phyloP scores from a whole-genome alignment of 768 basidiomycete species.

The Cystobasidium ongulense region DNA sequence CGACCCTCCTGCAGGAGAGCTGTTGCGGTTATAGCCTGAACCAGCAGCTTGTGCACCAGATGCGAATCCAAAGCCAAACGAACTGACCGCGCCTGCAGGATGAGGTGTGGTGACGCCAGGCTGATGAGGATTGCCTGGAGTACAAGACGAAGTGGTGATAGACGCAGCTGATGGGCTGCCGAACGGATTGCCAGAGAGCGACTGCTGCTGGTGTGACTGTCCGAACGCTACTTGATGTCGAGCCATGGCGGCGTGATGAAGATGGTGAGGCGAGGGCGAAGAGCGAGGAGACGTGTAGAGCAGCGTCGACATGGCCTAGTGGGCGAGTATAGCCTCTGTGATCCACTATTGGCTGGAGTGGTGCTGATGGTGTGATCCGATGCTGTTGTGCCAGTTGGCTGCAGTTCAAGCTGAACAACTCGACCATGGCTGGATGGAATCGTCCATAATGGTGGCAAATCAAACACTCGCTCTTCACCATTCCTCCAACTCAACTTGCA shows the following conservation, averaged over 20 bases:
- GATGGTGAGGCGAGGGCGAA: background rate
- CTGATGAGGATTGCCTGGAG: background rate
- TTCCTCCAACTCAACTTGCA: too few species aligned
- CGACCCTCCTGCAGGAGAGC: background rate
- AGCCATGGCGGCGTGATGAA: background rate
- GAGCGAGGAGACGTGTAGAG: constrained; percentile 25
- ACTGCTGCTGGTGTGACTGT: background rate
- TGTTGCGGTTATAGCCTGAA: background rate
- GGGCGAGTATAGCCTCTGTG: too few species aligned
- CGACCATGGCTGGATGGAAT: too few species aligned
- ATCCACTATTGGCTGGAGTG: too few species aligned
- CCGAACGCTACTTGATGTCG: constrained; percentile 24
- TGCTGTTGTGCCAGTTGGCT: too few species aligned
- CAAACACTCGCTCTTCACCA: too few species aligned
- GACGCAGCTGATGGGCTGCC: background rate
- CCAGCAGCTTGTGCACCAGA: background rate
- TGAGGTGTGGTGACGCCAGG: background rate
- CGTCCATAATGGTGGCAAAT: too few species aligned
- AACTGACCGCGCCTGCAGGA: background rate
- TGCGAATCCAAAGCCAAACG: constrained; percentile 21
- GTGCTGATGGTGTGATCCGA: too few species aligned
- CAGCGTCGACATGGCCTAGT: constrained; percentile 21
- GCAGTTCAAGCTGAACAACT: too few species aligned
- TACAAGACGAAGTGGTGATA: background rate
- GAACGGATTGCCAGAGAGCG: background rate